Evolutionary conservation across 179 eudicot genomes (phyloP), one percentile per base, ranked within the genome.

Genomic region (Beta corolliflora): DNA sequence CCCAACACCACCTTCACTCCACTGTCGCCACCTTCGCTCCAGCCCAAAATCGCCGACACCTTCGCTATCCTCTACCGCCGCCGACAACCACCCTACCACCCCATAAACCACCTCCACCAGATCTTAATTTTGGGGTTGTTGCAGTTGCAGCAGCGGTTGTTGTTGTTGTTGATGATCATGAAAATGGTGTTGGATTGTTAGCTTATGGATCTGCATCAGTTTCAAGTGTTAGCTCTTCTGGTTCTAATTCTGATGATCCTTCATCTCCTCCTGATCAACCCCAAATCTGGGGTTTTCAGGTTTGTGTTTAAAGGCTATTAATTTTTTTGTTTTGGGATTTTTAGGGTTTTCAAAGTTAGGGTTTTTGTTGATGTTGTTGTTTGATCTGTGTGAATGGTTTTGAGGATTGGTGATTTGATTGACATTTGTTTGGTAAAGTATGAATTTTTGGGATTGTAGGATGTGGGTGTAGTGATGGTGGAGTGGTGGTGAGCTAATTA

Each of bases 141-240:
- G 25, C 25, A 25, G 25, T 25, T 25, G 25, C 25, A 25, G 25
- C 25, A 25, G 0, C 25, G 0, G 0, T 25, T 25, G 75, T 14
- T 29, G 78, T 53, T 25, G 19, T 59, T 83, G 60, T 58, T 58
- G 23, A 41, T 73, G 72, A 73, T 80, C 75, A 19, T 84, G 86
- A 79, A 77, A 46, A 23, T 64, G 85, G 73, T 29, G 85, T 77
- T 10, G 81, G 74, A 52, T 76, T 76, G 1, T 75, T 69, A 9
- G 80, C 74, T 81, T 84, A 84, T 71, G 98, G 90, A 72, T 91
- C 95, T 31, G 92, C 80, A 59, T 93, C 98, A 1, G 89, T 83
- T 46, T 95, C 99, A 0, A 96, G 99, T 80, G 91, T 87, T 45
- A 91, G 98, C 80, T 96, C 99, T 3, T 91, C 92, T 73, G 98